A percentile compares a stretch with the other conserved stretches of the same genome.
Conservation (phyloP, 2,329 filamentous ascomycete species). For the Ustilaginoidea virens region DNA sequence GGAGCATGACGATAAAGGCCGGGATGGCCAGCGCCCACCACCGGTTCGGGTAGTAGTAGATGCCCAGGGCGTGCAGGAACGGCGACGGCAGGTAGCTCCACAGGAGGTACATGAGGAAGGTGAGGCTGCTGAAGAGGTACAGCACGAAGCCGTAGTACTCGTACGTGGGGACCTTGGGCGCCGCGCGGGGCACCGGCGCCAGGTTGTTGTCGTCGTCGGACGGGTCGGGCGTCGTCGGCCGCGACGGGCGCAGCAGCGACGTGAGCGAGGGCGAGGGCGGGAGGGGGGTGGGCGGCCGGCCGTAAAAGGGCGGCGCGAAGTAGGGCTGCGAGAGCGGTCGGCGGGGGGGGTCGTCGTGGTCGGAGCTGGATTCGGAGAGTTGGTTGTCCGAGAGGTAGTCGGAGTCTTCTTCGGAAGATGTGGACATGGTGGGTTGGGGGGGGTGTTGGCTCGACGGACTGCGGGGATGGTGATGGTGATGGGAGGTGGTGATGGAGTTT, state of each 20-base stretch:
- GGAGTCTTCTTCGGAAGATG: constrained; percentile 21
- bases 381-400: constrained; percentile 20
- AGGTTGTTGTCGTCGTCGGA: constrained; percentile 82
- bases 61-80: constrained; percentile 81
- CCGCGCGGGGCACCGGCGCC: constrained; percentile 70
- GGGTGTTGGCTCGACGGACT: constrained; percentile 1
- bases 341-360: constrained; percentile 21
- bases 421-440: constrained; percentile 12
- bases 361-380: constrained; percentile 11
- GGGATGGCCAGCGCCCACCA: constrained; percentile 97
- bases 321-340: constrained; percentile 36
- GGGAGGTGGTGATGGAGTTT: too few relatives aligned
- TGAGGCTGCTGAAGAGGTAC: constrained; percentile 74
- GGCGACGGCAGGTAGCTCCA: constrained; percentile 90
- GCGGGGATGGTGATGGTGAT: too few relatives aligned
- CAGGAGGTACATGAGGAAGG: constrained; percentile 56
- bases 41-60: constrained; percentile 91
- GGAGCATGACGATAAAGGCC: constrained; percentile 71
- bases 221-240: constrained; percentile 85
- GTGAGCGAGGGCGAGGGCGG: constrained; percentile 88
- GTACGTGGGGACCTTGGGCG: constrained; percentile 93
- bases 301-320: constrained; percentile 82
- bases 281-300: constrained; percentile 84
- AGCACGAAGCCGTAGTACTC: constrained; percentile 98
- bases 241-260: constrained; percentile 74